Evolutionary conservation across 257 asterid genomes (phyloP).

Genomic region (Dorcoceras hygrometricum): DNA sequence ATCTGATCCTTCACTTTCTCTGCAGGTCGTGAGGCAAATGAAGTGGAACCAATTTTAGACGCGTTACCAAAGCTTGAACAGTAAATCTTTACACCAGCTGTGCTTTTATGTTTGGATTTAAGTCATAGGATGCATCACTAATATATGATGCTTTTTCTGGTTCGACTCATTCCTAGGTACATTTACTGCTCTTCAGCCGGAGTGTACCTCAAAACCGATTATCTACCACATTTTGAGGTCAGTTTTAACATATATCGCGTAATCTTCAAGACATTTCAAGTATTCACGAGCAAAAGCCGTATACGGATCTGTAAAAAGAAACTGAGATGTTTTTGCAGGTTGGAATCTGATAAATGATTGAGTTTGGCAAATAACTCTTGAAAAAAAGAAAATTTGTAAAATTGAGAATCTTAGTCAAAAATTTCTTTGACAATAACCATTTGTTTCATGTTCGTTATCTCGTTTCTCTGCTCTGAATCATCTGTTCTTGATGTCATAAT

Average conservation of each 20-base stretch:
- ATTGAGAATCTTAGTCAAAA: too few relatives aligned
- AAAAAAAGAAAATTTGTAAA: neutral
- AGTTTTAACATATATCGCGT: constrained; percentile 6
- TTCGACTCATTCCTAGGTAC: constrained; percentile 48
- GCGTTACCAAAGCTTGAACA: constrained; percentile 92
- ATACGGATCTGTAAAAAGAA: neutral
- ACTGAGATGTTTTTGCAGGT: neutral
- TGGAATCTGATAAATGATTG: neutral
- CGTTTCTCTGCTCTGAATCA: neutral
- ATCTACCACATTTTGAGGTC: constrained; percentile 74
- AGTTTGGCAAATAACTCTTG: neutral
- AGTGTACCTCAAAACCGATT: constrained; percentile 77
- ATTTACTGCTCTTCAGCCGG: constrained; percentile 95
- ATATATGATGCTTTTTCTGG: neutral
- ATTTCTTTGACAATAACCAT: neutral
- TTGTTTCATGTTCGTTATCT: neutral
- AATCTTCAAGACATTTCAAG: too few relatives aligned
- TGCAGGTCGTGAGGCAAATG: constrained; percentile 96
- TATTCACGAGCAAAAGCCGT: neutral
- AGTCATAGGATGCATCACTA: neutral
- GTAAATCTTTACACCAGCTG: constrained; percentile 40
- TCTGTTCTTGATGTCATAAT: neutral
- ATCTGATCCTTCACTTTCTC: neutral
- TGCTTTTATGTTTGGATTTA: neutral
- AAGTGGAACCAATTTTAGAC: constrained; percentile 85